Percentiles rank a stretch among this genome's conserved stretches.
Evolutionary conservation across 306 rosid species (phyloP).

Genomic region (Vigna mungo): DNA sequence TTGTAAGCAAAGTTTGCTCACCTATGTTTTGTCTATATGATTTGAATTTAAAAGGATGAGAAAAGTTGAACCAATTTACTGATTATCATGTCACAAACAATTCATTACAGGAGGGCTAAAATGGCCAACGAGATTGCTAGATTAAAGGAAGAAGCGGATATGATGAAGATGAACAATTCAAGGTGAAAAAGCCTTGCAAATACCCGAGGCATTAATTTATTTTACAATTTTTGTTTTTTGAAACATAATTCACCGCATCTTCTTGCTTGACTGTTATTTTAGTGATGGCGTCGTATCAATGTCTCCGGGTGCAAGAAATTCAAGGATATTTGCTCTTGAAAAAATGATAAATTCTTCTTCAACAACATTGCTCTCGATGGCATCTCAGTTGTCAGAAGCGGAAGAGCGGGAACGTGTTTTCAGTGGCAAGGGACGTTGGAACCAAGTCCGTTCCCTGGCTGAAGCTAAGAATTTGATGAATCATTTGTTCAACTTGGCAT

Average conservation of each 20-base stretch:
- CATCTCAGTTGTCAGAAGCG: constrained; percentile 95
- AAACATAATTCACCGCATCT: constrained; percentile 20
- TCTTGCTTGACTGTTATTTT: constrained; percentile 29
- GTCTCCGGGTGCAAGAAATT: constrained; percentile 97
- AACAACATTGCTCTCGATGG: constrained; percentile 84
- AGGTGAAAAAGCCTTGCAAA: constrained; percentile 42
- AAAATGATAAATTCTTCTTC: constrained; percentile 89
- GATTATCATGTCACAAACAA: constrained; percentile 17
- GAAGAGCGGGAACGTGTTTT: constrained; percentile 91
- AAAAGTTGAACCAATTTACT: constrained; percentile 2
- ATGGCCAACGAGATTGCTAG: constrained; percentile 56
- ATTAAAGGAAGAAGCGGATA: constrained; percentile 55
- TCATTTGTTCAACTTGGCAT: constrained; percentile 82
- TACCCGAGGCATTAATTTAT: background rate
- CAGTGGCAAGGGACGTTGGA: constrained; percentile 96
- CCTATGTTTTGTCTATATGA: background rate
- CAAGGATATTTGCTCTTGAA: constrained; percentile 90
- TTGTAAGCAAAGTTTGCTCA: background rate
- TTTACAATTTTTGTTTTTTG: constrained; percentile 6
- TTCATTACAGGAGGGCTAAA: constrained; percentile 55
- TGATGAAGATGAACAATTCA: constrained; percentile 44
- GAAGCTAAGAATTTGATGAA: constrained; percentile 96
- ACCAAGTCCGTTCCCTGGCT: constrained; percentile 84
- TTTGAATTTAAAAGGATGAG: background rate
- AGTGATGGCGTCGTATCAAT: constrained; percentile 62